A percentile compares a stretch with the other conserved stretches of the same genome.
These are phyloP conservation scores for Nakaseomyces kungkrabaensis DNA, from an alignment of 1,139 yeast genomes.

Conservation along the genomic window DNA sequence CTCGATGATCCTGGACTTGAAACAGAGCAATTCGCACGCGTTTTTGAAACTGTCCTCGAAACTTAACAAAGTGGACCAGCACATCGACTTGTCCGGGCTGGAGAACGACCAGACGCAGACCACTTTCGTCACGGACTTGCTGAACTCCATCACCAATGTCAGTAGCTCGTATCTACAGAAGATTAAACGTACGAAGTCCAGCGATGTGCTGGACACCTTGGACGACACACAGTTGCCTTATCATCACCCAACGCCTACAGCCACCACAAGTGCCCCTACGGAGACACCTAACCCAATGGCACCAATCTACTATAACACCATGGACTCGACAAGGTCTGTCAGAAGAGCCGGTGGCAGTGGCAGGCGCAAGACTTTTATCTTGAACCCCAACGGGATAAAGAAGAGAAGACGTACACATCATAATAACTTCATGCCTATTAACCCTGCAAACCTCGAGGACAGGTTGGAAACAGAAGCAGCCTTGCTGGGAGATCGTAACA, in stretches of 20 bases:
- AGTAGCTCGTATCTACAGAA: slow-evolving; percentile 19
- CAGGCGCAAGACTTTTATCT: slow-evolving; percentile 12
- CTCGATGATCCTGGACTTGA: slow-evolving; percentile 4
- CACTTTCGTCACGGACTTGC: slow-evolving; percentile 19
- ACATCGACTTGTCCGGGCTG: neutral
- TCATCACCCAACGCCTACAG: slow-evolving; percentile 2
- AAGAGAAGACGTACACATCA: slow-evolving; percentile 12
- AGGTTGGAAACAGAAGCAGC: slow-evolving; percentile 3
- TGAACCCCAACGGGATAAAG: slow-evolving; percentile 28
- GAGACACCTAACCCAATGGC: neutral
- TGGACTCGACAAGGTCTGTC: neutral
- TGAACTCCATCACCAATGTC: slow-evolving; percentile 24
- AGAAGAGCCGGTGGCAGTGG: too few species aligned
- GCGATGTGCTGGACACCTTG: neutral
- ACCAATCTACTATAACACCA: slow-evolving; percentile 1
- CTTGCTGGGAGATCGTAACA: slow-evolving; percentile 3
- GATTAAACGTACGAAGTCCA: slow-evolving; percentile 6
- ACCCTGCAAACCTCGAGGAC: slow-evolving; percentile 1
- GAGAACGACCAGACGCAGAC: slow-evolving; percentile 3
- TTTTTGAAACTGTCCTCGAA: slow-evolving; percentile 4
- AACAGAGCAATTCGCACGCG: neutral
- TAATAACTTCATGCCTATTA: neutral
- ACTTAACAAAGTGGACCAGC: slow-evolving; percentile 6
- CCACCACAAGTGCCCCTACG: neutral
- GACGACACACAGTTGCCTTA: neutral